Evolutionary conservation across 352 stramenopile species (phyloP).

Genomic region (Pythium biforme): DNA sequence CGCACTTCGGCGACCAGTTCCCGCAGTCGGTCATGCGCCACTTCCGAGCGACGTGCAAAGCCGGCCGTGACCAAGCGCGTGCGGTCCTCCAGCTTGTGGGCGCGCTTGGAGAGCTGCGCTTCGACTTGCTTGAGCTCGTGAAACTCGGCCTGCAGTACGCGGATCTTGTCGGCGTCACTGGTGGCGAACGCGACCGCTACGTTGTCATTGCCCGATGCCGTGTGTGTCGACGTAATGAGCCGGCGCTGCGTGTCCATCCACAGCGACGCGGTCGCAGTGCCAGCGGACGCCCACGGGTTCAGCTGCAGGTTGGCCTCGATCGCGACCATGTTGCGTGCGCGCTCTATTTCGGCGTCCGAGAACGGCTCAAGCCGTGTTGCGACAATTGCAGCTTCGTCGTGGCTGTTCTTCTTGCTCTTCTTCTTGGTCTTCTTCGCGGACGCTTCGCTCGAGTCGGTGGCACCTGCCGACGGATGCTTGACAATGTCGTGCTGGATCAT

Average conservation of each 20-base stretch:
- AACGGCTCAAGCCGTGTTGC: slow-evolving; percentile 42
- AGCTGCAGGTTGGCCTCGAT: slow-evolving; percentile 64
- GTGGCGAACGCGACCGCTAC: slow-evolving; percentile 48
- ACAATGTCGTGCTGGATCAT: slow-evolving; percentile 65
- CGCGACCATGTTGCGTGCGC: slow-evolving; percentile 72
- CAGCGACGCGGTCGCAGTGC: slow-evolving; percentile 19
- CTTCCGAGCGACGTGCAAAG: slow-evolving; percentile 46
- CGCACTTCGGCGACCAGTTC: slow-evolving; percentile 42
- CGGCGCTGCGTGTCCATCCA: slow-evolving; percentile 47
- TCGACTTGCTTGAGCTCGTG: slow-evolving; percentile 64
- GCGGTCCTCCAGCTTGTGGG: slow-evolving; percentile 75
- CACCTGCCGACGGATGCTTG: slow-evolving; percentile 42
- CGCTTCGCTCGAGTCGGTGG: slow-evolving; percentile 32
- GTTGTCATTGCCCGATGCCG: slow-evolving; percentile 6
- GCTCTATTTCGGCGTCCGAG: slow-evolving; percentile 60
- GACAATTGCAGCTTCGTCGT: slow-evolving; percentile 40
- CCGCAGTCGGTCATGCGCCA: slow-evolving; percentile 36
- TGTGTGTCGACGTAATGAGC: slow-evolving; percentile 36
- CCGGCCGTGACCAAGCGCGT: slow-evolving; percentile 61
- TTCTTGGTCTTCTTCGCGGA: slow-evolving; percentile 66
- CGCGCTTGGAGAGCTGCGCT: slow-evolving; percentile 57
- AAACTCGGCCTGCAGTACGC: slow-evolving; percentile 58
- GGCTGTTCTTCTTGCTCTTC: slow-evolving; percentile 46
- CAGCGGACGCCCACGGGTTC: slow-evolving; percentile 38
- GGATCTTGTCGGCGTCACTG: slow-evolving; percentile 41